Evolutionary conservation across 2,329 filamentous ascomycete genomes (phyloP).

Genomic region (Stachybotrys elegans): DNA sequence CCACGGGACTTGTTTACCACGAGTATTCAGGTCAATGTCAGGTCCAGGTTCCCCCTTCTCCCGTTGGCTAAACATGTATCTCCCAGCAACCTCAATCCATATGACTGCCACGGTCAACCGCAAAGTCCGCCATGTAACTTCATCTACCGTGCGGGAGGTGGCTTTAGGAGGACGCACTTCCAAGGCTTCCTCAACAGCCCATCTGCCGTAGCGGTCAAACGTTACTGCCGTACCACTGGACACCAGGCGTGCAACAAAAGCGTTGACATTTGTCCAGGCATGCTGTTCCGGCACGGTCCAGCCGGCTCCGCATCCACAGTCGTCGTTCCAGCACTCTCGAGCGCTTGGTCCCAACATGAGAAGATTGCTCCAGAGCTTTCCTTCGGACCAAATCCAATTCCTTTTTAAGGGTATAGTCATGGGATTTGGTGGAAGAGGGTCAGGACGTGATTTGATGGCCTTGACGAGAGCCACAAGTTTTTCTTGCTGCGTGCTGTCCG

Average conservation of each 20-base stretch:
- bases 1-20: not conserved
- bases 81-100: not conserved
- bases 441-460: slow-evolving; percentile 3
- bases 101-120: not conserved
- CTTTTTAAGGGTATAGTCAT: slow-evolving; percentile 3
- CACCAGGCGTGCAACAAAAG: slow-evolving; percentile 3
- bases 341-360: not conserved
- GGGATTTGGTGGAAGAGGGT: not conserved
- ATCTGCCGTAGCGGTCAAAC: not conserved
- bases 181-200: not conserved
- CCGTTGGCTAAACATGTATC: not conserved
- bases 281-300: not conserved
- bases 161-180: not conserved
- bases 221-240: not conserved
- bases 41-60: not conserved
- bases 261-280: slow-evolving; percentile 4
- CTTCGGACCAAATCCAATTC: slow-evolving; percentile 2
- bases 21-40: not conserved
- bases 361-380: slow-evolving; percentile 3
- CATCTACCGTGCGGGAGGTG: not conserved
- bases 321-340: slow-evolving; percentile 4
- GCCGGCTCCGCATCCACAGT: slow-evolving; percentile 3
- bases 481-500: not conserved
- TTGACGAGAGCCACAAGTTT: slow-evolving; percentile 4
- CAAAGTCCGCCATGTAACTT: not conserved